Evolutionary conservation across 129 eudicot genomes (phyloP), one percentile per base, ranked within the genome.

Genomic region (Heracleum sosnowskyi): DNA sequence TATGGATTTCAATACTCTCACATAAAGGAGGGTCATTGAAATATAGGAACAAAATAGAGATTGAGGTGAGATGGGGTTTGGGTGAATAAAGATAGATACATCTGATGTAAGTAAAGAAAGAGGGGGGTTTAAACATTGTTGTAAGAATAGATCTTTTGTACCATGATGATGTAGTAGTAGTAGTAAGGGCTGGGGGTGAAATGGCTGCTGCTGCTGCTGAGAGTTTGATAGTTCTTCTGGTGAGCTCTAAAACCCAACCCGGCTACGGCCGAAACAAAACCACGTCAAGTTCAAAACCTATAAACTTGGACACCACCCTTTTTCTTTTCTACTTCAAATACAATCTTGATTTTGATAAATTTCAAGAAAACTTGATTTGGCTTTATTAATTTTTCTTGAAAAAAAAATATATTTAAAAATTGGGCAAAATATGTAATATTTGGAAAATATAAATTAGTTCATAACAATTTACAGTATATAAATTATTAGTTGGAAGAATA

Each of bases 11-110:
- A 86, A 84, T 84, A 80, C 84, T 84, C 82, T 84, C 62, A 83
- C 86, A 87, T 85, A 89, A 85, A 90, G 90, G 88, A 90, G 90
- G 88, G 84, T 80, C 96, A 90, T 90, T 85, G 84, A 82, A 29
- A 41, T 41, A 45, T 22, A 71, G 79, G 49, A 40, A 75, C 37
- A 46, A 64, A n/a, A 80, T 73, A 0, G 57, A 40, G 35, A 47
- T 9, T 34, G 4, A 51, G 36, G 7, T 57, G 3, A 77, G 34
- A 35, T 15, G 69, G 46, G 73, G 20, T 57, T 60, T 62, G 26
- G 33, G 35, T 12, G 37, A 11, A 28, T 11, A 29, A 3, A 26
- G 71, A 66, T 31, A 31, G 72, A 66, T 66, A 66, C 72, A 66
- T 28, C 22, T 31, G 36, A 29, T 66, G 72, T 28, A 16, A 31